Evolutionary conservation across 2,329 filamentous ascomycete genomes (phyloP).

Genomic region (Beauveria bassiana): DNA sequence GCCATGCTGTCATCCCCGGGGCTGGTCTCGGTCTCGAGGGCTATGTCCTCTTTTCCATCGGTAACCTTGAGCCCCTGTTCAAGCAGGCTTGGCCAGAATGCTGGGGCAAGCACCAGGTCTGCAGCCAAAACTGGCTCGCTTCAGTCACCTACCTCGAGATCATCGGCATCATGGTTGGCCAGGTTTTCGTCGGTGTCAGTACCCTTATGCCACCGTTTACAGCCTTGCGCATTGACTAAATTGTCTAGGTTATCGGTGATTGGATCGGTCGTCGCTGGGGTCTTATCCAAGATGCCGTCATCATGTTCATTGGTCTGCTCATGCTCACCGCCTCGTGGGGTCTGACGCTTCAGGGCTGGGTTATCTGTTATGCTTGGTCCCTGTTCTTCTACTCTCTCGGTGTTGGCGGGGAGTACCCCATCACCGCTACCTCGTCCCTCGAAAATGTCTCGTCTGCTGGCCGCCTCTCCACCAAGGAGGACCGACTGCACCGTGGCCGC

Average conservation of each 20-base stretch:
- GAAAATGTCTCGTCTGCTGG: slow-evolving; percentile 82
- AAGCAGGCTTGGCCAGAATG: slow-evolving; percentile 66
- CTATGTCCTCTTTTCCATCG: slow-evolving; percentile 95
- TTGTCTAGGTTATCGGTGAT: slow-evolving; percentile 44
- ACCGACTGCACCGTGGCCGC: slow-evolving; percentile 89
- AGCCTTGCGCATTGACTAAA: slow-evolving; percentile 13
- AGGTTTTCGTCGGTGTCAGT: slow-evolving; percentile 71
- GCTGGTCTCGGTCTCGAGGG: slow-evolving; percentile 89
- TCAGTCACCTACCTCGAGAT: slow-evolving; percentile 89
- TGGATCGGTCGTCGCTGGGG: slow-evolving; percentile 90
- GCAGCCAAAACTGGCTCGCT: slow-evolving; percentile 71
- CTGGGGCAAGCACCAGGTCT: slow-evolving; percentile 62
- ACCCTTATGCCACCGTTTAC: slow-evolving; percentile 17
- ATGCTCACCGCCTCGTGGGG: slow-evolving; percentile 94
- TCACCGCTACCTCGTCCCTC: slow-evolving; percentile 93
- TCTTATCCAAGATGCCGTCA: slow-evolving; percentile 84
- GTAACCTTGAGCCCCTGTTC: slow-evolving; percentile 82
- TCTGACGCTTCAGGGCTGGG: slow-evolving; percentile 79
- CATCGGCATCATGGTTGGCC: slow-evolving; percentile 88
- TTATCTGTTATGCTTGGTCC: slow-evolving; percentile 93
- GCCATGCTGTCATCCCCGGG: slow-evolving; percentile 85
- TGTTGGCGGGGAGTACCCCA: slow-evolving; percentile 85
- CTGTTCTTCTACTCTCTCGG: slow-evolving; percentile 68
- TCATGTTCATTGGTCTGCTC: slow-evolving; percentile 89
- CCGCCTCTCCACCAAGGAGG: slow-evolving; percentile 81